phyloP scores from a whole-genome alignment of 306 rosid species.

The Inga leiocalycina region DNA sequence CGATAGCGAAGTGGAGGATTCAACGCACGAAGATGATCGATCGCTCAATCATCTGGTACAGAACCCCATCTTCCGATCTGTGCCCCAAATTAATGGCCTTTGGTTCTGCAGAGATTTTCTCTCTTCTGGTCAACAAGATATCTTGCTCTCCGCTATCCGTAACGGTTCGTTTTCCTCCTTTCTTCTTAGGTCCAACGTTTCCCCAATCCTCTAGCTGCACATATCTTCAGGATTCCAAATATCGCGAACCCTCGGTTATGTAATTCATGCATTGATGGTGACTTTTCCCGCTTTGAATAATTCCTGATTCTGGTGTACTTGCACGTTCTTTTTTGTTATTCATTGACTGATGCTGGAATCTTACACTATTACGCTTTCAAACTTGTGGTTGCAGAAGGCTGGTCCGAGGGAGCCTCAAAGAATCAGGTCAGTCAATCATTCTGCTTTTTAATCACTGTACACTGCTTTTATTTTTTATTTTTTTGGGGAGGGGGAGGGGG shows the following conservation, averaged over 20 bases:
- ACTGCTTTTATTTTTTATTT: background rate
- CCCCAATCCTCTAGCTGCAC: background rate
- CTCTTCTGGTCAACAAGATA: slow-evolving; percentile 49
- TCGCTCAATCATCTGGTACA: background rate
- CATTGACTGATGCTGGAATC: background rate
- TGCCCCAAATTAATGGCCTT: slow-evolving; percentile 59
- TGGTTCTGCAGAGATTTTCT: slow-evolving; percentile 66
- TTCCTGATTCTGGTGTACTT: background rate
- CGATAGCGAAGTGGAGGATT: slow-evolving; percentile 43
- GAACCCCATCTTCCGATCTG: slow-evolving; percentile 41
- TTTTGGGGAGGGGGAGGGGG: no score
- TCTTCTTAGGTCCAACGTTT: background rate
- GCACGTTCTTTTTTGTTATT: background rate
- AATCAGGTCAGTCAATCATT: slow-evolving; percentile 50
- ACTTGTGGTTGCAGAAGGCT: slow-evolving; percentile 55
- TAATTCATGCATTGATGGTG: background rate
- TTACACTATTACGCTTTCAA: slow-evolving; percentile 2
- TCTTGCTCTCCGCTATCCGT: slow-evolving; percentile 56
- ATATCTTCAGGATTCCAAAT: background rate
- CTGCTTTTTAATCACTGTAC: background rate
- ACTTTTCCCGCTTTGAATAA: background rate
- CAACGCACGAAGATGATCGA: background rate
- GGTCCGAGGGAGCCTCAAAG: slow-evolving; percentile 59
- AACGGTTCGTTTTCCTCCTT: slow-evolving; percentile 41
- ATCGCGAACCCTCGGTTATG: background rate